A percentile compares a stretch with the other conserved stretches of the same genome.
phyloP scores from a whole-genome alignment of 1,284 basidiomycete genomes.

The Ustilago lituana region DNA sequence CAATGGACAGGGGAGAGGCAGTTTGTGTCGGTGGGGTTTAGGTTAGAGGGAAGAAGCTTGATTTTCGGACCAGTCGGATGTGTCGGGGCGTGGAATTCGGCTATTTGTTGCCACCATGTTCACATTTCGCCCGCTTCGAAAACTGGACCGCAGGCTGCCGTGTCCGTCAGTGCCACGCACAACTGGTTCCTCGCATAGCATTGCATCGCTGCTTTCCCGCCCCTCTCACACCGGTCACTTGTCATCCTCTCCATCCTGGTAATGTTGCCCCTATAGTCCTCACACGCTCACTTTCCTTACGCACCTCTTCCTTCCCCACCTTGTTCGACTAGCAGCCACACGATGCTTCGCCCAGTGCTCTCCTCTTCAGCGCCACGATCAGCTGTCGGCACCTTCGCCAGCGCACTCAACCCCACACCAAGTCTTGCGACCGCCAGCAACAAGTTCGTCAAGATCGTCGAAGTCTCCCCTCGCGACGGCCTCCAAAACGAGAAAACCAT shows the following conservation, averaged over 20 bases:
- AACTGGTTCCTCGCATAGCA: too few relatives aligned
- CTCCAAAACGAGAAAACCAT: conserved; percentile 87
- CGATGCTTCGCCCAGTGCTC: conserved; percentile 17
- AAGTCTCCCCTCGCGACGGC: conserved; percentile 91
- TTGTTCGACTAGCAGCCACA: neutral
- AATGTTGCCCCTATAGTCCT: too few relatives aligned
- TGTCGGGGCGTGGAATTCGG: conserved; percentile 8
- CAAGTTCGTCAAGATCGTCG: conserved; percentile 75
- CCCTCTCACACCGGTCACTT: neutral
- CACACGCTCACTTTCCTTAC: too few relatives aligned
- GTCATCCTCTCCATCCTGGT: neutral
- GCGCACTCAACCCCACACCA: neutral
- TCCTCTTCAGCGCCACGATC: conserved; percentile 1
- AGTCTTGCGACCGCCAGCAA: conserved; percentile 21
- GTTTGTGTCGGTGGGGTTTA: too few relatives aligned
- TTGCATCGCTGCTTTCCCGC: neutral
- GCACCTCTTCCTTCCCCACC: neutral
- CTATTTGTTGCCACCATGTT: too few relatives aligned
- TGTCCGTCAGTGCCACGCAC: conserved; percentile 12
- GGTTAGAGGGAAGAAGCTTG: neutral
- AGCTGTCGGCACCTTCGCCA: neutral
- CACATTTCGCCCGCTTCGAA: neutral
- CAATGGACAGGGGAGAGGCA: too few relatives aligned
- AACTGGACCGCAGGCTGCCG: too few relatives aligned
- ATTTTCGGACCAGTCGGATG: conserved; percentile 28